Percentiles rank a stretch among this genome's conserved stretches.
Evolutionary conservation across 2,329 filamentous ascomycete species (phyloP).

Genomic region (Xylariaceae sp.): DNA sequence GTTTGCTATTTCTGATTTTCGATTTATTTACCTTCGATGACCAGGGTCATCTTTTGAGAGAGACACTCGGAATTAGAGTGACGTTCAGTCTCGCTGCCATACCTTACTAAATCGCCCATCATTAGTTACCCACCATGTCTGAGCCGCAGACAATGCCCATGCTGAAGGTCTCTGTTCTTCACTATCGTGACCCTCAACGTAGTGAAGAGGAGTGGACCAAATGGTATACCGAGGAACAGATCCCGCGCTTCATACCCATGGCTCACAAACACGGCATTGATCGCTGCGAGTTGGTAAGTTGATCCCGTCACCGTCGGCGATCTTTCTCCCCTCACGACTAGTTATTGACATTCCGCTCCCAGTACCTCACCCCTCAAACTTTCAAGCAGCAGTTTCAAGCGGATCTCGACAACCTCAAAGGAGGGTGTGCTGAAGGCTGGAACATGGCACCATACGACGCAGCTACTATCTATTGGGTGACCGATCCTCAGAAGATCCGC

Average conservation of each 20-base stretch:
- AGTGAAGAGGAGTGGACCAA: slow-evolving; percentile 9
- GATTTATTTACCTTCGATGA: too few relatives aligned
- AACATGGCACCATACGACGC: slow-evolving; percentile 13
- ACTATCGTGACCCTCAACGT: neutral
- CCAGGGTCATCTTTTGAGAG: too few relatives aligned
- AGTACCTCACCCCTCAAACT: slow-evolving; percentile 7
- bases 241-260: slow-evolving; percentile 9
- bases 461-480: slow-evolving; percentile 10
- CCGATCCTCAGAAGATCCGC: slow-evolving; percentile 13
- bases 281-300: slow-evolving; percentile 5
- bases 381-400: slow-evolving; percentile 9
- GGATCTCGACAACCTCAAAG: slow-evolving; percentile 11
- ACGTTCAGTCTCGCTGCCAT: too few relatives aligned
- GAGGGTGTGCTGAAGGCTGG: slow-evolving; percentile 6
- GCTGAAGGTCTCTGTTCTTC: neutral
- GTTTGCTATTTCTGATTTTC: too few relatives aligned
- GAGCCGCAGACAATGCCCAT: neutral
- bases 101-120: too few relatives aligned
- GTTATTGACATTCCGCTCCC: too few relatives aligned
- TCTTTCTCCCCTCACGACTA: too few relatives aligned
- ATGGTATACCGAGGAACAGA: slow-evolving; percentile 10
- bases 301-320: too few relatives aligned
- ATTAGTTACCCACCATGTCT: neutral
- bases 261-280: slow-evolving; percentile 9
- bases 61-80: too few relatives aligned